Conservation (phyloP, 2,329 filamentous ascomycete species). For the Phialophora chinensis region DNA sequence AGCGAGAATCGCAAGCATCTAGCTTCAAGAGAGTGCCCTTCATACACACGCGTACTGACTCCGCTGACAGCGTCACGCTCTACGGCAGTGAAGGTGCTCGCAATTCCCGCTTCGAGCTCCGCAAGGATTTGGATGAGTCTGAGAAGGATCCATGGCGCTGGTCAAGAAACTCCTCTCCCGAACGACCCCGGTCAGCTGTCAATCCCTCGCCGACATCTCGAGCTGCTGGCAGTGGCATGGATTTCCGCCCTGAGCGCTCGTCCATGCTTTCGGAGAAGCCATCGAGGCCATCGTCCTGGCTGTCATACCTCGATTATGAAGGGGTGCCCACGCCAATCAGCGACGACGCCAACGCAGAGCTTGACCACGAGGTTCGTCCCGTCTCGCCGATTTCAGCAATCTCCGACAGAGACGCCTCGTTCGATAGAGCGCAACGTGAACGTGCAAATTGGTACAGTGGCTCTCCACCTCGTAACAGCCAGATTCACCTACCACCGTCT, state of each 20-base stretch:
- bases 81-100: constrained; percentile 36
- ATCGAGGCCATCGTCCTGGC: constrained; percentile 36
- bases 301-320: constrained; percentile 40
- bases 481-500: constrained; percentile 16
- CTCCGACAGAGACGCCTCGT: constrained; percentile 30
- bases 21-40: constrained; percentile 68
- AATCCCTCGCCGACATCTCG: constrained; percentile 38
- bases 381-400: constrained; percentile 37
- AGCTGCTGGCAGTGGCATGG: constrained; percentile 36
- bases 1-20: constrained; percentile 40
- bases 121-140: constrained; percentile 36
- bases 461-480: constrained; percentile 21
- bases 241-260: constrained; percentile 37
- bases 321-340: constrained; percentile 36
- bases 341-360: constrained; percentile 29
- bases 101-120: constrained; percentile 35
- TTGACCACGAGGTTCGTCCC: constrained; percentile 34
- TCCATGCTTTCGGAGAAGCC: constrained; percentile 29
- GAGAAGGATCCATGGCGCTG: constrained; percentile 39
- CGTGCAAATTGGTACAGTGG: constrained; percentile 35
- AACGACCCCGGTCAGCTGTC: constrained; percentile 44
- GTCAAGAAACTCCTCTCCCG: constrained; percentile 41
- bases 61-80: constrained; percentile 57
- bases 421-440: constrained; percentile 23
- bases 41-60: constrained; percentile 74